Evolutionary conservation across 2,329 filamentous ascomycete genomes (phyloP), one percentile per base, ranked within the genome.

Genomic region (Torrubiellomyces zombiae): DNA sequence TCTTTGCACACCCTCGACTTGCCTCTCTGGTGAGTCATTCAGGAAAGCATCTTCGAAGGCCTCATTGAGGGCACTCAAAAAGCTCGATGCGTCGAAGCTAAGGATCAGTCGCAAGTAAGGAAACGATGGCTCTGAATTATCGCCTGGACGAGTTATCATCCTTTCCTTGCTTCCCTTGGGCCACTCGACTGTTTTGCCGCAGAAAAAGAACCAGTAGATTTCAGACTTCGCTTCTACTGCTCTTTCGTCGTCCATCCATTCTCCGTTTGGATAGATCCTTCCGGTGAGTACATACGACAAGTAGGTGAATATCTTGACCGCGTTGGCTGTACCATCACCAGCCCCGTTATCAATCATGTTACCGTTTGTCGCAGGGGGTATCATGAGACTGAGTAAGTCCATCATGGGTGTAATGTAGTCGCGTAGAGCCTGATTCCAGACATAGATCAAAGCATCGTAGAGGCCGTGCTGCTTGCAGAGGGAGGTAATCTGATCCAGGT

Each of bases 21-120:
- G 56, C 34, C 65, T 65, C 24, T 81, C 73, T 3, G 70, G 63
- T 6, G 72, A 67, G 33, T 85, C 79, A 39, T 98, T 98, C 28
- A 98, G 56, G 38, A 93, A 98, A 0, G 75, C 63, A 42, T 98
- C 86, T 46, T 98, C 89, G 38, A 98, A 98, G 1, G 86, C 89
- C 49, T 98, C 91, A 38, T 98, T 98, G 20, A 98, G 56, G 39
- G 86, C 81, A 46, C 85, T 95, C 54, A 98, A 66, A 38, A 95
- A 92, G 47, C 81, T 94, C 2, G 83, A 71, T 0, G 85, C 74
- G 47, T 95, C 83, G 37, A 91, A 93, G 33, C 79, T 74, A 22
- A 98, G 63, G 23, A 98, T 73, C 37, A 82, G 66, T 20, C 77
- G 70, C 10, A 98, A 62, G 41, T 91, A 86, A 1, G 82, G 78